These are phyloP conservation scores for Sarocladium strictum DNA, from an alignment of 2,329 filamentous ascomycete species.

Conservation along the genomic window DNA sequence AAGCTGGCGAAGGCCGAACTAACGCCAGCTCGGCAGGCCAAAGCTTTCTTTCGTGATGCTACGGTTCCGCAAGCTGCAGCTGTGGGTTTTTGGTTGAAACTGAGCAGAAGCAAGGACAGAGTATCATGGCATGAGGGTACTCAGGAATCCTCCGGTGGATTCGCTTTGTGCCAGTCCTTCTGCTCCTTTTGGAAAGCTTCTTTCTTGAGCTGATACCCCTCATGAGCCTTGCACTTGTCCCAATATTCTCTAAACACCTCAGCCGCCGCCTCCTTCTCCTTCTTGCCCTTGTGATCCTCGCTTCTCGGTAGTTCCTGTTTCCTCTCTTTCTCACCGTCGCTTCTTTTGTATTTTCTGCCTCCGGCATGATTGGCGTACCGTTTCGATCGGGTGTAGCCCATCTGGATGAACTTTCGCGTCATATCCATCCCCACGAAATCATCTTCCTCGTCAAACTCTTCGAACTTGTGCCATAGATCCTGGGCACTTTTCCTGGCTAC, in stretches of 20 bases:
- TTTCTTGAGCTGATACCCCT: conserved; percentile 15
- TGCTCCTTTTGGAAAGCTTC: conserved; percentile 14
- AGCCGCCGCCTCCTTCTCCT: conserved; percentile 17
- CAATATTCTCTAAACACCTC: conserved; percentile 16
- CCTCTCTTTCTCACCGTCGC: conserved; percentile 1
- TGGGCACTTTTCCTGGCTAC: conserved; percentile 34
- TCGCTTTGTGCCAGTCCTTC: conserved; percentile 11
- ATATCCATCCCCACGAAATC: conserved; percentile 63
- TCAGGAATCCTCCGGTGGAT: not conserved
- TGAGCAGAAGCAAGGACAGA: too few relatives aligned
- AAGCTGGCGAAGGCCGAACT: not conserved
- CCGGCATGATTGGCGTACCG: conserved; percentile 51
- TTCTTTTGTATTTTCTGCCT: conserved; percentile 44
- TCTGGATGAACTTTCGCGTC: conserved; percentile 58
- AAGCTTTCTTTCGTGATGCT: not conserved
- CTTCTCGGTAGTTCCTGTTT: conserved; percentile 14
- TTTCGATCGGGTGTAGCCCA: conserved; percentile 58
- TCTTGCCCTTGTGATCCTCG: conserved; percentile 13
- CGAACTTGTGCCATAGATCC: conserved; percentile 43
- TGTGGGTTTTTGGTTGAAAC: too few relatives aligned
- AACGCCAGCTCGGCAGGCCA: not conserved
- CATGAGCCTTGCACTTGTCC: conserved; percentile 17
- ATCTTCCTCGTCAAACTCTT: conserved; percentile 39
- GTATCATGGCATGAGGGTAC: too few relatives aligned
- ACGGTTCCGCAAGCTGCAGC: too few relatives aligned